Base-by-base conservation (phyloP, 257 asterid genomes). In the Voacanga thouarsii region DNA sequence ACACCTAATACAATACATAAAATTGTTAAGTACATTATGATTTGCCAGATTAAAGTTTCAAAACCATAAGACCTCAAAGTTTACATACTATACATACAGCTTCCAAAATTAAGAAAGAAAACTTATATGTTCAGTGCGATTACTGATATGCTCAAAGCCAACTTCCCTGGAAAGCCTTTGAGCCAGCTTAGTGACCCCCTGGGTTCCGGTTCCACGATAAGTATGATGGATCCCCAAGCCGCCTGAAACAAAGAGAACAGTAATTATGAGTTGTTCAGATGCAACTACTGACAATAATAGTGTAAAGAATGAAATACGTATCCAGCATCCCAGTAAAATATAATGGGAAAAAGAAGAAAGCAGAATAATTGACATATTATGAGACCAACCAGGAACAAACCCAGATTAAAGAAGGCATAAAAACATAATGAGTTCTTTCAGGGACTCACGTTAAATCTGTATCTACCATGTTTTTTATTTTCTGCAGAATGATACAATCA, bases 201-300 rank as follows among this genome's bases (percentile, higher is more conserved):
- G 96, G 93, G 84, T 89, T 92, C 83, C 92, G 88, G 82, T 92
- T 94, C 98, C 97, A 94, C 2, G 98, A 94, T 80, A 94, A 73
- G 81, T 94, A 92, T 7, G 97, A 84, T n/a, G 98, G 97, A 85
- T 94, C 98, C 72, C 97, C 98, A 55, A 92, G 96, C 88, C 85
- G 95, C 97, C 98, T 92, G 89, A 74, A 65, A 72, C 60, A 84
- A 76, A 56, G 53, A 82, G 73, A 75, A 74, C 47, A 77, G 50
- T 2, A 64, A 15, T n/a, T 15, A 50, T 12, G 24, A 28, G 16
- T 37, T 49, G 64, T 47, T 53, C 71, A 55, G n/a, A 39, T 33
- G n/a, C 57, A 15, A 16, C 49, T 23, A 30, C 3, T 26, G 16
- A 18, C n/a, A 21, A 68, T 12, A 16, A 7, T 41, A 49, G 1